phyloP scores from a whole-genome alignment of 1,139 yeast genomes.

The Lodderomyces theae region DNA sequence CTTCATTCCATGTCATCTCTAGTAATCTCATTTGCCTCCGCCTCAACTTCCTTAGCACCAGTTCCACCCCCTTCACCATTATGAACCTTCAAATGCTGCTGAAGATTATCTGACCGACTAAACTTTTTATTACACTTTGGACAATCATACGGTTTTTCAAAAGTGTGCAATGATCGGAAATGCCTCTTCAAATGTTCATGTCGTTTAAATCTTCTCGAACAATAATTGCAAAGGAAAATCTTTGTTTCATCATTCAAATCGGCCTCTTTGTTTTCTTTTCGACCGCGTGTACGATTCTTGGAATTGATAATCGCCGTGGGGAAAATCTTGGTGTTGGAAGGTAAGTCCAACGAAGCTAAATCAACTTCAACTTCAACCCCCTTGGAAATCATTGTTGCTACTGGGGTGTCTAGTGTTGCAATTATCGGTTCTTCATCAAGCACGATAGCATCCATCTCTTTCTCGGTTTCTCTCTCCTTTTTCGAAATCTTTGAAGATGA shows the following conservation, averaged over 20 bases:
- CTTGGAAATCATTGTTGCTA: constrained; percentile 26
- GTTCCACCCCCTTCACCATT: constrained; percentile 27
- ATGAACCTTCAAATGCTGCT: constrained; percentile 76
- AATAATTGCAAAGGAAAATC: constrained; percentile 45
- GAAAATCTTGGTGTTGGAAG: constrained; percentile 38
- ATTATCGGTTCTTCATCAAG: constrained; percentile 13
- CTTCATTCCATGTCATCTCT: not conserved
- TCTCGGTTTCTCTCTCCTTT: constrained; percentile 1
- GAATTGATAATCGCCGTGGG: constrained; percentile 35
- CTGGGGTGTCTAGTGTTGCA: constrained; percentile 16
- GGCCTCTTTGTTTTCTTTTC: constrained; percentile 48
- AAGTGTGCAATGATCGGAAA: constrained; percentile 68
- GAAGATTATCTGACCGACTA: constrained; percentile 71
- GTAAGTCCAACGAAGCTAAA: constrained; percentile 39
- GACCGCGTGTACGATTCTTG: constrained; percentile 41
- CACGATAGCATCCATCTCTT: constrained; percentile 6
- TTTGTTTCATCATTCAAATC: constrained; percentile 42
- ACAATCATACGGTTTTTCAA: constrained; percentile 74
- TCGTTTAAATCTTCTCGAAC: constrained; percentile 65
- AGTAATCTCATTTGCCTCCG: not conserved
- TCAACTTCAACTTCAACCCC: constrained; percentile 45
- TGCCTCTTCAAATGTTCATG: constrained; percentile 81
- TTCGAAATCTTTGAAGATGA: constrained; percentile 10
- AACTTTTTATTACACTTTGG: constrained; percentile 68
- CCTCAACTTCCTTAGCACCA: not conserved